These are phyloP conservation scores for Akebia trifoliata DNA, from an alignment of 164 flowering plant genomes.

Conservation along the genomic window DNA sequence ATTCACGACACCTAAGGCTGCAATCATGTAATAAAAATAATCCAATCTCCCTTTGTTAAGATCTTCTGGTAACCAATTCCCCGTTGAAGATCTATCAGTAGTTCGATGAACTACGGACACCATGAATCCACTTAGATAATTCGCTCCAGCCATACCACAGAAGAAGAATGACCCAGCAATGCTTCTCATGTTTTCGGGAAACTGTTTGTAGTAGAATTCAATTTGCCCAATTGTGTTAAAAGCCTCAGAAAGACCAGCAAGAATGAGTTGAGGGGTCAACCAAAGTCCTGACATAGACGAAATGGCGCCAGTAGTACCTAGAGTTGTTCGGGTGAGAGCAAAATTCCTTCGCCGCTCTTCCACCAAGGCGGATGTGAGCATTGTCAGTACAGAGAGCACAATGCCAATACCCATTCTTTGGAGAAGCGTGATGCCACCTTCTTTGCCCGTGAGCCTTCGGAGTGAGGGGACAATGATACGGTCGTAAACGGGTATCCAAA, in stretches of 20 bases:
- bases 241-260: slow-evolving; percentile 52
- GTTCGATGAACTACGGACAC: slow-evolving; percentile 21
- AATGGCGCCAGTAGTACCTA: slow-evolving; percentile 29
- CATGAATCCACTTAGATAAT: slow-evolving; percentile 42
- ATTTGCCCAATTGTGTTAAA: slow-evolving; percentile 37
- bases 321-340: slow-evolving; percentile 27
- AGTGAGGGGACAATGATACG: slow-evolving; percentile 39
- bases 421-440: slow-evolving; percentile 51
- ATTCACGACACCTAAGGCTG: slow-evolving; percentile 29
- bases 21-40: slow-evolving; percentile 37
- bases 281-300: slow-evolving; percentile 51
- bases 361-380: slow-evolving; percentile 37
- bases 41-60: slow-evolving; percentile 49
- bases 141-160: slow-evolving; percentile 35
- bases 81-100: slow-evolving; percentile 2
- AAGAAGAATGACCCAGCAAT: slow-evolving; percentile 42
- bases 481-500: slow-evolving; percentile 69
- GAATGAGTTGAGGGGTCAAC: slow-evolving; percentile 44
- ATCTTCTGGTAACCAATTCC: slow-evolving; percentile 50
- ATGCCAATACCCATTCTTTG: slow-evolving; percentile 57
- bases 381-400: slow-evolving; percentile 28
- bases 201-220: slow-evolving; percentile 66
- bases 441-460: slow-evolving; percentile 30
- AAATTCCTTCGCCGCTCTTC: slow-evolving; percentile 33
- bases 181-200: slow-evolving; percentile 74